These are phyloP conservation scores for Naganishia sp. DNA, from an alignment of 1,284 basidiomycete genomes.

Conservation along the genomic window DNA sequence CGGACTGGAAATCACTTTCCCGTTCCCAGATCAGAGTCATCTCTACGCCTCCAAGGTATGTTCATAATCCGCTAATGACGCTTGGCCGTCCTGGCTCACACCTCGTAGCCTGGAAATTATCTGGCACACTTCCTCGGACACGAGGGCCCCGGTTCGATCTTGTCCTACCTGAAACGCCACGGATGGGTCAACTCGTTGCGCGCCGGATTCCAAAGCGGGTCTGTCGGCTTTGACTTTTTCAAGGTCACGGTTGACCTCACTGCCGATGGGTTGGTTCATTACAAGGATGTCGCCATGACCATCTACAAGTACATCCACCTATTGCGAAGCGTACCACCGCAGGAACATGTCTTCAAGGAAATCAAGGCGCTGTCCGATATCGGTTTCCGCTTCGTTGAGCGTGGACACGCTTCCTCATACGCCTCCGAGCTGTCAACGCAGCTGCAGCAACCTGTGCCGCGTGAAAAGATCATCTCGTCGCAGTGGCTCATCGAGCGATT, in stretches of 20 bases:
- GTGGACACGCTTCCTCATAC: conserved; percentile 74
- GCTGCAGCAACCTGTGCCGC: conserved; percentile 69
- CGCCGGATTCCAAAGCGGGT: conserved; percentile 67
- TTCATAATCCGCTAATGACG: conserved; percentile 2
- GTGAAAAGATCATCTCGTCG: conserved; percentile 73
- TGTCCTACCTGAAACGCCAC: conserved; percentile 86
- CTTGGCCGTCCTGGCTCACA: neutral
- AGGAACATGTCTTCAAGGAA: conserved; percentile 77
- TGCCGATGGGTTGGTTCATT: conserved; percentile 79
- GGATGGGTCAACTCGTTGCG: conserved; percentile 86
- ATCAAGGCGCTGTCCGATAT: conserved; percentile 71
- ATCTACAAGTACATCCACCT: conserved; percentile 87
- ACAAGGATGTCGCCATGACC: conserved; percentile 70
- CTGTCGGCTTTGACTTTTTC: conserved; percentile 83
- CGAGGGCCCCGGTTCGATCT: conserved; percentile 90
- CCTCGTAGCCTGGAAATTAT: conserved; percentile 67
- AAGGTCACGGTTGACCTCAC: conserved; percentile 82
- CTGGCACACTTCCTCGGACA: conserved; percentile 89
- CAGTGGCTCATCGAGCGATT: conserved; percentile 76
- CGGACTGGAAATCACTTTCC: conserved; percentile 83
- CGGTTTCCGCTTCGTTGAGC: conserved; percentile 87
- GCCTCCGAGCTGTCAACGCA: conserved; percentile 74
- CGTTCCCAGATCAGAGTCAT: conserved; percentile 77
- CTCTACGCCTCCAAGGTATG: conserved; percentile 70
- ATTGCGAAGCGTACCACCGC: conserved; percentile 67